Base-by-base conservation (phyloP, 176 grass and related monocot genomes). In the Aegilops longissima region DNA sequence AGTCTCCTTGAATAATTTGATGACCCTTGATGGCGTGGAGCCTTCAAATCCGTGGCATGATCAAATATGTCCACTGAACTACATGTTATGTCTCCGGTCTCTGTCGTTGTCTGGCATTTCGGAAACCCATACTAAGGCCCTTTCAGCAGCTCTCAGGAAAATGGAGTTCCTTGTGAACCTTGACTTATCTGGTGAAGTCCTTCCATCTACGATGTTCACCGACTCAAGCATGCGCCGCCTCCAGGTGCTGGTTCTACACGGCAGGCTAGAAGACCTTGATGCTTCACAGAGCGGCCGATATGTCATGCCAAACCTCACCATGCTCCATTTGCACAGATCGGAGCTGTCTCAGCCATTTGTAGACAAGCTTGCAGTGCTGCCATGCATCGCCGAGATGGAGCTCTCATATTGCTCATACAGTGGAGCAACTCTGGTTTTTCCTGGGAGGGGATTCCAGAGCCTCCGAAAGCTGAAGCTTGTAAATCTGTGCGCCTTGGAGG, bases 401-500 rank as follows among this genome's bases (percentile, higher is more conserved):
- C 77, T 89, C 24, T 81, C 59, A 18, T 75, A 80, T 68, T 68
- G 27, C 18, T 85, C 73, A 20, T 93, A 86, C 72, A 88, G 10
- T 65, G 92, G 85, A 1, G 83, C 70, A 70, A 47, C 20, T 30
- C 44, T 93, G 74, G 61, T 84, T 59, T 93, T 90, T 27, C 61
- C 81, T 23, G 66, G 61, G 8, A 67, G 13, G 23, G 89, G 92
- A 47, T 93, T 93, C 61, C 92, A 58, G 17, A 84, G 73, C 44
- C 86, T 93, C 8, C 63, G 42, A 36, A 87, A 81, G 16, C 24
- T 93, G 86, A 90, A 90, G 71, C 65, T 91, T 52, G 77, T 65
- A 76, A 91, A 91, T 29, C 44, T 93, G 59, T 84, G 79, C 63
- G 89, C 33, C 51, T 76, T 93, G 64, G 79, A 93, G 66, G 83